phyloP scores from a whole-genome alignment of 192 early-diverging fungal species.

The Spizellomyces sp. region DNA sequence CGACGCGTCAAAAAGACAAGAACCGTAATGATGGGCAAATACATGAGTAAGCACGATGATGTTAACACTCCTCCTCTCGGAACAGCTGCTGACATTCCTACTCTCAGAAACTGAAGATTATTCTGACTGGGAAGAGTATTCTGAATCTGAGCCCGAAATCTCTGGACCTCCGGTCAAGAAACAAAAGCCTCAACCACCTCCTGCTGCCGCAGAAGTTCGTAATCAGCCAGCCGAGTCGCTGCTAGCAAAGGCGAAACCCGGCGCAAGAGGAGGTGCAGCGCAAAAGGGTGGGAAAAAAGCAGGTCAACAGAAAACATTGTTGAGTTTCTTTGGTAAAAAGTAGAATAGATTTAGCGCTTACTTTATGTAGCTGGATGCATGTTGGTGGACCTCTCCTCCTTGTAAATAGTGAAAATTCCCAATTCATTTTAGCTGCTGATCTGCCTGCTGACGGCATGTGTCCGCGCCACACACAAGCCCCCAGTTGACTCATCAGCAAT shows the following conservation, averaged over 20 bases:
- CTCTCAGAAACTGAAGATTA: constrained; percentile 40
- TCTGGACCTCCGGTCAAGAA: constrained; percentile 2
- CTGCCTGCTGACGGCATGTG: too few relatives aligned
- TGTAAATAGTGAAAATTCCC: too few relatives aligned
- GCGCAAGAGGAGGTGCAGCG: not conserved
- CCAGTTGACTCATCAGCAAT: too few relatives aligned
- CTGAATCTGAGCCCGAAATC: constrained; percentile 21
- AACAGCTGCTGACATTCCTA: not conserved
- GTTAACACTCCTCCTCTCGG: not conserved
- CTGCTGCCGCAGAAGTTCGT: not conserved
- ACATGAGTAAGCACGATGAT: constrained; percentile 32
- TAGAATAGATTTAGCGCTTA: not conserved
- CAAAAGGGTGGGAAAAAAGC: not conserved
- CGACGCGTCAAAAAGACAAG: constrained; percentile 31
- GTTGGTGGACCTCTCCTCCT: too few relatives aligned
- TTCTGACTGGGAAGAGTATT: constrained; percentile 40
- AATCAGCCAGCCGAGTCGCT: not conserved
- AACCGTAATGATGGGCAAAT: constrained; percentile 35
- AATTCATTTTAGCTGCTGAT: too few relatives aligned
- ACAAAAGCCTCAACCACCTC: not conserved
- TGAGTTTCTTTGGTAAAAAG: constrained; percentile 39
- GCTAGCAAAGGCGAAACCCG: not conserved
- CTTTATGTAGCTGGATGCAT: too few relatives aligned
- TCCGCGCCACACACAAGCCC: too few relatives aligned
- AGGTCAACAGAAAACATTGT: constrained; percentile 22